Conservation (phyloP, 495 filamentous ascomycete genomes). For the Viridothelium virens region DNA sequence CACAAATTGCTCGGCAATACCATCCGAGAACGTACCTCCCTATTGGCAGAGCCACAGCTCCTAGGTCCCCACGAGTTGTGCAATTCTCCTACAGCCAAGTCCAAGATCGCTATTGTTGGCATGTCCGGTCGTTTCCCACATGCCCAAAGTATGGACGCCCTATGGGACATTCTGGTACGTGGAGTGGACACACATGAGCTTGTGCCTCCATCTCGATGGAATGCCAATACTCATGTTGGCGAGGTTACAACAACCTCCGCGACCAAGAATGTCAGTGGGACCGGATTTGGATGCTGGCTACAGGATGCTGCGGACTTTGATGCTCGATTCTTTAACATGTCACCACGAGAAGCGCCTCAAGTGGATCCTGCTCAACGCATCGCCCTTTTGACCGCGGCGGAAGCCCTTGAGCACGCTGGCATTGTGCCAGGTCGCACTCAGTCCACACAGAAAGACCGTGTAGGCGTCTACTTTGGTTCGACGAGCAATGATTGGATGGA, state of each 20-base stretch:
- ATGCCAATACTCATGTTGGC: constrained; percentile 28
- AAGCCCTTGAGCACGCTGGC: constrained; percentile 39
- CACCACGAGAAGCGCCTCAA: constrained; percentile 38
- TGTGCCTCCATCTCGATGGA: constrained; percentile 24
- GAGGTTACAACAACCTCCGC: constrained; percentile 22
- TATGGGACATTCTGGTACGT: constrained; percentile 23
- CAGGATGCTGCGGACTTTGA: constrained; percentile 38
- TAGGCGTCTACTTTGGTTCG: constrained; percentile 36
- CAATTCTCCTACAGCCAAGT: constrained; percentile 11
- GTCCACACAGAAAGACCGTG: constrained; percentile 30
- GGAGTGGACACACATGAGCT: constrained; percentile 21
- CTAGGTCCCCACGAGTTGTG: background rate
- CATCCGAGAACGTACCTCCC: background rate
- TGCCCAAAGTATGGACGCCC: constrained; percentile 16
- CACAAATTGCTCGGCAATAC: constrained; percentile 6
- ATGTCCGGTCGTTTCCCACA: constrained; percentile 31
- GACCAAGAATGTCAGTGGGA: constrained; percentile 31
- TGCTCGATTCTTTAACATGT: constrained; percentile 40
- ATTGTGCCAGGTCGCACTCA: constrained; percentile 30
- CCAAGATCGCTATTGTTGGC: constrained; percentile 32
- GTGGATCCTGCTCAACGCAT: constrained; percentile 37
- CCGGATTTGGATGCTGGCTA: constrained; percentile 36
- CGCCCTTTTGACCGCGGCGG: constrained; percentile 34
- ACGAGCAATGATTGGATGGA: constrained; percentile 38
- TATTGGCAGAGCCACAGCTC: background rate